These are phyloP conservation scores for Salvia rosmarinus DNA, from an alignment of 257 asterid genomes.

Conservation along the genomic window DNA sequence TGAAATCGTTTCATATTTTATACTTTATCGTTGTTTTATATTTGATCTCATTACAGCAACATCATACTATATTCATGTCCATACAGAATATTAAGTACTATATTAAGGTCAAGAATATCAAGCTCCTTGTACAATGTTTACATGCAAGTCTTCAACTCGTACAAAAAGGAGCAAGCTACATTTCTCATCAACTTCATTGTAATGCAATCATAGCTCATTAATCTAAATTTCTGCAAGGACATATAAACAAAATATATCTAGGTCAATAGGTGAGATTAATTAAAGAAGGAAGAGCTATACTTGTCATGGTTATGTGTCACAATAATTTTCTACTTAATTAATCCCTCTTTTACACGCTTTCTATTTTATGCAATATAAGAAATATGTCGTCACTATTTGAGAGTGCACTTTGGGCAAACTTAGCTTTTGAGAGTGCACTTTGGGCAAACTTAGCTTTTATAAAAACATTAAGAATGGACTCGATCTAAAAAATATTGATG, in stretches of 20 bases:
- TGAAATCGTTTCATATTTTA: too few species aligned
- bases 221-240: background rate
- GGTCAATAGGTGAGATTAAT: background rate
- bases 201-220: constrained; percentile 10
- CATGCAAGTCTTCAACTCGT: background rate
- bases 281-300: background rate
- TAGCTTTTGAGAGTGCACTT: too few species aligned
- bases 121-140: constrained; percentile 22
- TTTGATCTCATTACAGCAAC: too few species aligned
- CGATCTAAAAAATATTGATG: too few species aligned
- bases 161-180: constrained; percentile 25
- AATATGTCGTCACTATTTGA: too few species aligned
- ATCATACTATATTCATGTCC: background rate
- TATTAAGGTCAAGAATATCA: constrained; percentile 31
- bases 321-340: too few species aligned
- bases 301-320: background rate
- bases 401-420: too few species aligned
- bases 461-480: too few species aligned
- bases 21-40: too few species aligned
- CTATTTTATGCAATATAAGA: too few species aligned
- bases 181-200: constrained; percentile 4
- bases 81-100: background rate
- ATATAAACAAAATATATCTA: background rate
- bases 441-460: too few species aligned
- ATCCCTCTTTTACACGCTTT: too few species aligned